phyloP scores from a whole-genome alignment of 2,329 filamentous ascomycete genomes.

The Triangularia verruculosa region DNA sequence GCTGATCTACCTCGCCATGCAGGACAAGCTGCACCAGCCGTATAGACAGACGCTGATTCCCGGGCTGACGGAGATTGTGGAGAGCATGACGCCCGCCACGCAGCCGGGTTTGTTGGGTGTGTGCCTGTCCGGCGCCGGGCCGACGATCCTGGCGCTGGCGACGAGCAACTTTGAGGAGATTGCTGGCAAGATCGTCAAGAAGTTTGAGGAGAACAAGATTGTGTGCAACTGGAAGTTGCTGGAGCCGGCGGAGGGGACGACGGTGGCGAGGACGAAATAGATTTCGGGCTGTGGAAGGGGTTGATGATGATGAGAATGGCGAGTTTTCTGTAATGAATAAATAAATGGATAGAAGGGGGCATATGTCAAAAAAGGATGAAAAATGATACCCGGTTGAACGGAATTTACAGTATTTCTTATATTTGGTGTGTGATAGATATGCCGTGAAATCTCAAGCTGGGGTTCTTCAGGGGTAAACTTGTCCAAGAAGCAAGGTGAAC shows the following conservation, averaged over 20 bases:
- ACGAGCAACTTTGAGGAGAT: conserved; percentile 88
- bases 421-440: neutral
- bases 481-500: neutral
- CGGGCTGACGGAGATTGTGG: conserved; percentile 83
- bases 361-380: neutral
- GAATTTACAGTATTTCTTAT: neutral
- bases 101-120: conserved; percentile 90
- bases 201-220: conserved; percentile 71
- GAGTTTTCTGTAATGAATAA: neutral
- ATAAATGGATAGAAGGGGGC: neutral
- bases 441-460: neutral
- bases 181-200: conserved; percentile 70
- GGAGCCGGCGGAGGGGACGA: conserved; percentile 75
- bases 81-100: conserved; percentile 82
- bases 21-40: conserved; percentile 96
- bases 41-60: conserved; percentile 91
- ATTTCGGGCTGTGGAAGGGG: neutral
- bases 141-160: conserved; percentile 89
- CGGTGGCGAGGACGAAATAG: conserved; percentile 39
- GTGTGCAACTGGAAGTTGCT: conserved; percentile 83
- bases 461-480: neutral
- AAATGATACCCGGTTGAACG: neutral
- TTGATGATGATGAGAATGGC: neutral
- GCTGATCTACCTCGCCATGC: conserved; percentile 96
- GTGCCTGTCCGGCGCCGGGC: conserved; percentile 90